These are phyloP conservation scores for Pontederia paniculata DNA, from an alignment of 176 grass and related monocot species.

Conservation along the genomic window DNA sequence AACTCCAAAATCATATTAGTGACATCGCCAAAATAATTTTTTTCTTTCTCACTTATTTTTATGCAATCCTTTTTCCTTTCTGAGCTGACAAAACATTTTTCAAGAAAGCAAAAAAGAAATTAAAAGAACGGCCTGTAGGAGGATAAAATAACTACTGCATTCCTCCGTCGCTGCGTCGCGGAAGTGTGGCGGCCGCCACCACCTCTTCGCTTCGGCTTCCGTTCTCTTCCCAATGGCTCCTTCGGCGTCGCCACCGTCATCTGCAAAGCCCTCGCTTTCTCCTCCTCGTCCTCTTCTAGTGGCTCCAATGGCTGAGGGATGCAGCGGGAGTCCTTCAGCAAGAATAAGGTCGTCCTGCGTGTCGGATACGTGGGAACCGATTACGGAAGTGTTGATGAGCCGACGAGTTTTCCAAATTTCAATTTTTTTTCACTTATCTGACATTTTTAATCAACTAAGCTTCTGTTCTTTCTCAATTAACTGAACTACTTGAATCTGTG, in stretches of 20 bases:
- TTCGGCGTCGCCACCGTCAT: not conserved
- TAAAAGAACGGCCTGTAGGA: too few relatives aligned
- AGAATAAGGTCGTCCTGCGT: conserved; percentile 86
- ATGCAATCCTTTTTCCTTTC: too few relatives aligned
- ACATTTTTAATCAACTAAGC: too few relatives aligned
- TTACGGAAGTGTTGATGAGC: conserved; percentile 44
- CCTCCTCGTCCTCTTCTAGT: conserved; percentile 2
- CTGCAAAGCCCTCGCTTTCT: not conserved
- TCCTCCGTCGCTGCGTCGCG: too few relatives aligned
- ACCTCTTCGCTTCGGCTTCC: conserved; percentile 40
- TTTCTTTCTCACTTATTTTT: too few relatives aligned
- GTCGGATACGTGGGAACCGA: conserved; percentile 70
- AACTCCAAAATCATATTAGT: too few relatives aligned
- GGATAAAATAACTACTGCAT: too few relatives aligned
- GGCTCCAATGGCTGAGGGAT: conserved; percentile 14
- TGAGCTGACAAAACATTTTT: too few relatives aligned
- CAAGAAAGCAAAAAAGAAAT: too few relatives aligned
- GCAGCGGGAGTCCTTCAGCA: conserved; percentile 61
- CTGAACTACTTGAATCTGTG: too few relatives aligned
- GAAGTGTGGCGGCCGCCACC: too few relatives aligned
- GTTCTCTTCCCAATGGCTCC: conserved; percentile 23
- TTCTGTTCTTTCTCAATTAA: conserved; percentile 53
- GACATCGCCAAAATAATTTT: too few relatives aligned
- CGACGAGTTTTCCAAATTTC: not conserved
- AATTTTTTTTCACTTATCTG: not conserved